phyloP scores from a whole-genome alignment of 1,284 basidiomycete species.

The Apiotrichum siamense region DNA sequence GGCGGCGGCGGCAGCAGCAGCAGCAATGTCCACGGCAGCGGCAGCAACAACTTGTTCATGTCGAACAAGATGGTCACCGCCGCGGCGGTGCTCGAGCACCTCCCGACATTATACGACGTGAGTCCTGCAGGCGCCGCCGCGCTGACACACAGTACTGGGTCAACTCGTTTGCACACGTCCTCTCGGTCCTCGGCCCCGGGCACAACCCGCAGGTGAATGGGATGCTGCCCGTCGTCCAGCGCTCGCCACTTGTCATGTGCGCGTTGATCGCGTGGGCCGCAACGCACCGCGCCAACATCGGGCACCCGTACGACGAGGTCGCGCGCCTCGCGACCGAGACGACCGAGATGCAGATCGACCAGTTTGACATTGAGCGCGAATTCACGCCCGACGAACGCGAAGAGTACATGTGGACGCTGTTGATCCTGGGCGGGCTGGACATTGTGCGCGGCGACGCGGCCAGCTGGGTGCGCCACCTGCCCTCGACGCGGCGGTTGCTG shows the following conservation, averaged over 20 bases:
- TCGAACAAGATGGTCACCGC: conserved; percentile 19
- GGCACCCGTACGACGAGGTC: conserved; percentile 27
- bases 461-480: conserved; percentile 18
- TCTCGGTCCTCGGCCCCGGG: conserved; percentile 27
- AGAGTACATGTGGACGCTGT: conserved; percentile 31
- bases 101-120: conserved; percentile 17
- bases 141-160: conserved; percentile 23
- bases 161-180: conserved; percentile 28
- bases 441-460: conserved; percentile 22
- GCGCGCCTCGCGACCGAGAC: conserved; percentile 27
- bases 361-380: conserved; percentile 19
- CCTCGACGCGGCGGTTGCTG: conserved; percentile 17
- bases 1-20: not conserved
- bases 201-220: conserved; percentile 24
- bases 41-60: conserved; percentile 1
- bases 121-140: not conserved
- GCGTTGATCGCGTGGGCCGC: conserved; percentile 32
- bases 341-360: conserved; percentile 24
- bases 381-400: conserved; percentile 19
- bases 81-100: conserved; percentile 18
- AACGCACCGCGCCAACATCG: conserved; percentile 24
- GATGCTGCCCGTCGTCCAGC: conserved; percentile 24
- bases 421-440: conserved; percentile 31
- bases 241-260: conserved; percentile 27
- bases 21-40: not conserved